Evolutionary conservation across 139 green algal species (phyloP).

Genomic region (Penium margaritaceum): DNA sequence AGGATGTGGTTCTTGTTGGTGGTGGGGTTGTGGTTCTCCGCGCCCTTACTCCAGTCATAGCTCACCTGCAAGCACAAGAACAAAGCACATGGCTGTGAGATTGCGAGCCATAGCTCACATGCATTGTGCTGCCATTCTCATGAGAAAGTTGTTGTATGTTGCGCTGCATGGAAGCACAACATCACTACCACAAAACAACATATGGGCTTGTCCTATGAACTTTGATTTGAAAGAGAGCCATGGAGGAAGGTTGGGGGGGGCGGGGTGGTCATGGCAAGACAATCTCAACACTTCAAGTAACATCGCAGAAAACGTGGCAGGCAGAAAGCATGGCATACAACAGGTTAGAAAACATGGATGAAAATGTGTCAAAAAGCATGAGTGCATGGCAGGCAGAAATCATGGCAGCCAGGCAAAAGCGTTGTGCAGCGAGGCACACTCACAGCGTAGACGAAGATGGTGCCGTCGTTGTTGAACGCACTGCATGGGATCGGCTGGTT

Average conservation of each 20-base stretch:
- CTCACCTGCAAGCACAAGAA: slow-evolving; percentile 26
- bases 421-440: neutral
- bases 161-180: too few relatives aligned
- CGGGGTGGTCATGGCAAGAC: neutral
- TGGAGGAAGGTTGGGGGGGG: neutral
- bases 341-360: neutral
- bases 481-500: slow-evolving; percentile 73
- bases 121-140: too few relatives aligned
- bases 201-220: too few relatives aligned
- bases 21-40: slow-evolving; percentile 61
- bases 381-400: neutral
- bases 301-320: too few relatives aligned
- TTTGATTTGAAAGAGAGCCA: neutral
- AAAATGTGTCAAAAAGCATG: slow-evolving; percentile 10
- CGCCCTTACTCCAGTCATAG: slow-evolving; percentile 87
- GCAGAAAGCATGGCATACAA: neutral
- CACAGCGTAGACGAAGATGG: slow-evolving; percentile 80
- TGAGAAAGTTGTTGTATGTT: too few relatives aligned
- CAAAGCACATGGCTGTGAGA: neutral
- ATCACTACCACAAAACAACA: neutral
- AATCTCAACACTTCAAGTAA: too few relatives aligned
- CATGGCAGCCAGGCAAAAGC: neutral
- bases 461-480: slow-evolving; percentile 79
- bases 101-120: neutral
- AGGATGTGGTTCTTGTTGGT: slow-evolving; percentile 77